Base-by-base conservation (phyloP, 2,329 filamentous ascomycete genomes). In the Stagonosporopsis vannaccii region DNA sequence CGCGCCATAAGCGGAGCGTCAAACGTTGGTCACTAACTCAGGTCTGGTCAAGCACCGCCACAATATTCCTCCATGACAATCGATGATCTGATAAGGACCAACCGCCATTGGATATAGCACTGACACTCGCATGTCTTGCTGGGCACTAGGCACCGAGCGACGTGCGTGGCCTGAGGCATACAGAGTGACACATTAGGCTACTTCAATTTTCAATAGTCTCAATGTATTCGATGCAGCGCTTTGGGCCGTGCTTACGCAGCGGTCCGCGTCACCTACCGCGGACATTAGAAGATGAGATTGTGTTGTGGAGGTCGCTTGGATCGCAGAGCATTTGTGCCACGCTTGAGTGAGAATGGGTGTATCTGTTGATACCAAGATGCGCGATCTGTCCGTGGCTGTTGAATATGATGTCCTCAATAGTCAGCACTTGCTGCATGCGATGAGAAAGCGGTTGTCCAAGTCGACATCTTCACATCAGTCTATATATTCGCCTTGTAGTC, bases 121-220 rank as follows among this genome's bases (percentile, higher is more conserved):
- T 11, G 35, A 12, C 35, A 20, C 35, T 20, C 20, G 19, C 35
- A 20, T 37, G 2, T 20, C 19, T 20, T 20, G 35, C 33, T 19
- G 35, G 11, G n/a, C 9, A 28, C 17, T 22, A 46, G 20, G n/a
- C 20, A 51, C 32, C 19, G 20, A 26, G 26, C 26, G 37, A 33
- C 9, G 12, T 44, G 39, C 19, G 40, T 20, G 33, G 45, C 51
- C 51, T 40, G 8, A 40, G 51, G 40, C 40, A 42, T 25, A 33
- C 23, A 25, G 2, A n/a, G 13, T 6, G 5, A 19, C 20, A 15
- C 13, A 4, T 37, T 5, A 5, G 15, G 9, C 19, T 32, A 9
- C 25, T 25, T 33, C 13, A 20, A 9, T 1, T 40, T 44, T 45
- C 7, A n/a, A 28, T 40, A 17, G 20, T 33, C 37, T 22, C n/a